Conservation (phyloP, 345 rosid genomes). For the Brassica juncea region DNA sequence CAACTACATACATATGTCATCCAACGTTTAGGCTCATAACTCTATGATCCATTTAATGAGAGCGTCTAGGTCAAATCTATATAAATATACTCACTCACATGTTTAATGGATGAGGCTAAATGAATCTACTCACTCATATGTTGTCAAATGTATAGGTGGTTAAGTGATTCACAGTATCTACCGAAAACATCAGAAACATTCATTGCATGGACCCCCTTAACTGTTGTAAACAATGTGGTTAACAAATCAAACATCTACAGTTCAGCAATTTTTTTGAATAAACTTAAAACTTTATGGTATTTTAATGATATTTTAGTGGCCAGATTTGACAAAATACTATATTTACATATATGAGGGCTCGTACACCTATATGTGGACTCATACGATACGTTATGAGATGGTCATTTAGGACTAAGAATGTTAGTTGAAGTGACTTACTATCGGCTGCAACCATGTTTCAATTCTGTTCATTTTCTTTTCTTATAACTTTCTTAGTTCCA, state of each 20-base stretch:
- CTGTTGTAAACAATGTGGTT: slow-evolving; percentile 15
- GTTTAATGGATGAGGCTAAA: background rate
- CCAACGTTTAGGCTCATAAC: background rate
- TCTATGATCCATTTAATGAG: background rate
- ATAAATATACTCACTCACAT: background rate
- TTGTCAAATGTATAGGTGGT: background rate
- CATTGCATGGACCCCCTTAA: slow-evolving; percentile 1
- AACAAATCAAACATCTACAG: slow-evolving; percentile 11
- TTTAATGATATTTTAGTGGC: background rate
- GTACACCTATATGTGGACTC: slow-evolving; percentile 4
- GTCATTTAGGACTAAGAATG: slow-evolving; percentile 25
- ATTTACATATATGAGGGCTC: background rate
- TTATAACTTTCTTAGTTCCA: slow-evolving; percentile 2
- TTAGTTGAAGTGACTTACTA: slow-evolving; percentile 31
- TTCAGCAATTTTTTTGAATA: background rate
- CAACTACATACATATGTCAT: background rate
- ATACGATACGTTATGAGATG: slow-evolving; percentile 2
- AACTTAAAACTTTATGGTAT: slow-evolving; percentile 5
- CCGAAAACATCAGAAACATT: background rate
- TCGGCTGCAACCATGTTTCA: slow-evolving; percentile 41
- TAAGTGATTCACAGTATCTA: background rate
- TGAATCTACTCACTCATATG: background rate
- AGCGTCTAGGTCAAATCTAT: background rate
- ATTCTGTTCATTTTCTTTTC: slow-evolving; percentile 1
- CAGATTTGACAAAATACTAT: slow-evolving; percentile 1